Conservation (phyloP, 2,329 filamentous ascomycete genomes). For the Ilyonectria sp. region DNA sequence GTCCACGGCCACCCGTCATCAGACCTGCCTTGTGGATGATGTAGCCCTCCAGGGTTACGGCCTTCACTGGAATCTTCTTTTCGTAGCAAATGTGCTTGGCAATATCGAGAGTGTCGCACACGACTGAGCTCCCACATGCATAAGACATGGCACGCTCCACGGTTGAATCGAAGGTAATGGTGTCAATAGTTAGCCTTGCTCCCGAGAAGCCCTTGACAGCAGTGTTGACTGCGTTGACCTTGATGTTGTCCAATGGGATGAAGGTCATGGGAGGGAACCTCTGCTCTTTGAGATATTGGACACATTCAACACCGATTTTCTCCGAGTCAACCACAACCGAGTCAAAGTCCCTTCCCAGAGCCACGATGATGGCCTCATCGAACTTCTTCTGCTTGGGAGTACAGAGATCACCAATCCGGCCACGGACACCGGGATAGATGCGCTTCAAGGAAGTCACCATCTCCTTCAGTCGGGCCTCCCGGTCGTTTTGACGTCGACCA, state of each 20-base stretch:
- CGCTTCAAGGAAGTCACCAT: slow-evolving; percentile 89
- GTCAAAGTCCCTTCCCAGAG: slow-evolving; percentile 93
- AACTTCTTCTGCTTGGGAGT: slow-evolving; percentile 98
- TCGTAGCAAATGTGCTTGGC: slow-evolving; percentile 93
- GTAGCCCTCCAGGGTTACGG: slow-evolving; percentile 94
- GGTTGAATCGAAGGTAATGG: slow-evolving; percentile 91
- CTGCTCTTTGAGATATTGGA: slow-evolving; percentile 93
- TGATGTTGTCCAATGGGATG: slow-evolving; percentile 96
- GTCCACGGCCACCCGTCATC: slow-evolving; percentile 94
- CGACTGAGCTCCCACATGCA: slow-evolving; percentile 93
- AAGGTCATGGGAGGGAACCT: slow-evolving; percentile 91
- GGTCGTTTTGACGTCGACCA: slow-evolving; percentile 87
- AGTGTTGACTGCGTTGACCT: slow-evolving; percentile 91
- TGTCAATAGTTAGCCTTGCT: slow-evolving; percentile 92
- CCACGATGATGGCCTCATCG: slow-evolving; percentile 91
- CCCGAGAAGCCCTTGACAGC: slow-evolving; percentile 91
- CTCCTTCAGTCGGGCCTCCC: slow-evolving; percentile 84
- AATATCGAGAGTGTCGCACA: slow-evolving; percentile 89
- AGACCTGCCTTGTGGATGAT: slow-evolving; percentile 97
- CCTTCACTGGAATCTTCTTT: slow-evolving; percentile 89
- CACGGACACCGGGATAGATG: slow-evolving; percentile 92
- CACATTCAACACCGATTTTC: slow-evolving; percentile 93
- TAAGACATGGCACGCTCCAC: slow-evolving; percentile 95
- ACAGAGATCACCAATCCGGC: slow-evolving; percentile 91
- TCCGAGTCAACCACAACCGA: slow-evolving; percentile 96